Percentiles rank a stretch among this genome's conserved stretches.
Conservation (phyloP, 495 filamentous ascomycete species). For the Penicillium flavigenum region DNA sequence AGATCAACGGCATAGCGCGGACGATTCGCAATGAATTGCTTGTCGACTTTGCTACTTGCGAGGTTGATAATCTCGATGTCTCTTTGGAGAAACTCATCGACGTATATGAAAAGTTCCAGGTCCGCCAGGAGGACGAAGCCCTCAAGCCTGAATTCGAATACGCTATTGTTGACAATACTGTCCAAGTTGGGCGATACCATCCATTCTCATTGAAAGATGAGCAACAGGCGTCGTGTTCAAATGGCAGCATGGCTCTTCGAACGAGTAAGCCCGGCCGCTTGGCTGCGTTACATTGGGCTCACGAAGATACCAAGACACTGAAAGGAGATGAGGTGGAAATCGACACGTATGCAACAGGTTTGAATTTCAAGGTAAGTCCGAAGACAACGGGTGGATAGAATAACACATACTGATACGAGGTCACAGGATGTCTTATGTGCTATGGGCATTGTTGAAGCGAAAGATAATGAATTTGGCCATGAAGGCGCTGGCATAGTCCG, state of each 20-base stretch:
- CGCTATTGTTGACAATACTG: constrained; percentile 22
- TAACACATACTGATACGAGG: background rate
- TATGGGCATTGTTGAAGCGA: constrained; percentile 37
- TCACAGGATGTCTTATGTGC: constrained; percentile 36
- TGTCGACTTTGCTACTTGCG: constrained; percentile 43
- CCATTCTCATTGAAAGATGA: constrained; percentile 20
- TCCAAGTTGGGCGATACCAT: constrained; percentile 28
- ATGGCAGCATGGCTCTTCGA: constrained; percentile 15
- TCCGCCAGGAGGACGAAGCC: background rate
- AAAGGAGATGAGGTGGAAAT: constrained; percentile 31
- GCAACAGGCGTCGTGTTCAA: background rate
- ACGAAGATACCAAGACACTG: constrained; percentile 18
- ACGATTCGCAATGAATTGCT: constrained; percentile 41
- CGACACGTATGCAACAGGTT: constrained; percentile 23
- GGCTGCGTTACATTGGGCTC: constrained; percentile 51
- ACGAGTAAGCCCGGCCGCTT: constrained; percentile 19
- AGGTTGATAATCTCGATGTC: constrained; percentile 32
- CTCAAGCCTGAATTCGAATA: constrained; percentile 37
- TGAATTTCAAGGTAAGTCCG: constrained; percentile 36
- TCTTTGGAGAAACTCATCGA: constrained; percentile 16
- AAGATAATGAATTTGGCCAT: constrained; percentile 36
- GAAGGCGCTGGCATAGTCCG: constrained; percentile 44
- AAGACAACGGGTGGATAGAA: too few species aligned
- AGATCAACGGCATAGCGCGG: constrained; percentile 41
- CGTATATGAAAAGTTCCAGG: constrained; percentile 29